Percentiles rank a stretch among this genome's conserved stretches.
Conservation (phyloP, 2,329 filamentous ascomycete genomes). For the Cladosporium sp. region DNA sequence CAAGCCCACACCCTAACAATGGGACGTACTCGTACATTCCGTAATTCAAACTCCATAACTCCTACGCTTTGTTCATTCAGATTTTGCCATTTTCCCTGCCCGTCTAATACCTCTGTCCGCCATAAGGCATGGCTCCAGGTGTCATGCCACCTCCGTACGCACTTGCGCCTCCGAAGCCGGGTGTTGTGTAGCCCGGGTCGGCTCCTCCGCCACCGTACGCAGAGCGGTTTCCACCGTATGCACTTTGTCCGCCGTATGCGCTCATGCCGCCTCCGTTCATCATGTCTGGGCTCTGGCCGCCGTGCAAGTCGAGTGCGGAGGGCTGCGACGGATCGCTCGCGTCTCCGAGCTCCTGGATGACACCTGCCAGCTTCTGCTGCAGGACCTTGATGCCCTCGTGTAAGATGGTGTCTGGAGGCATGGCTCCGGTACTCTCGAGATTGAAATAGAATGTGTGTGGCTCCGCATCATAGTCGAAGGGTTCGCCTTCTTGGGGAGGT, state of each 20-base stretch:
- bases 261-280: constrained; percentile 68
- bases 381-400: constrained; percentile 85
- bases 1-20: not conserved
- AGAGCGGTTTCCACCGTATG: constrained; percentile 66
- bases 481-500: constrained; percentile 75
- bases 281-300: constrained; percentile 57
- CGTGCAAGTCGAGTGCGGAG: constrained; percentile 53
- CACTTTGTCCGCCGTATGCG: constrained; percentile 65
- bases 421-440: constrained; percentile 82
- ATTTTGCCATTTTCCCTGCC: not conserved
- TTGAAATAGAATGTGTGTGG: constrained; percentile 85
- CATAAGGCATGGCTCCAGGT: constrained; percentile 32
- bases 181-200: constrained; percentile 64
- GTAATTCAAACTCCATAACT: constrained; percentile 9
- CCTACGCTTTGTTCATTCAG: constrained; percentile 8
- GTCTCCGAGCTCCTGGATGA: constrained; percentile 65
- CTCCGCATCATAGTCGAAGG: constrained; percentile 87
- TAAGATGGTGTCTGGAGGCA: constrained; percentile 88
- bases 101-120: constrained; percentile 22
- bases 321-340: constrained; percentile 59
- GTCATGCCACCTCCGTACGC: constrained; percentile 61
- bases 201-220: constrained; percentile 55
- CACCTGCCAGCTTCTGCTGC: constrained; percentile 83
- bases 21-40: constrained; percentile 2
- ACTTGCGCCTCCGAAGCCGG: constrained; percentile 59